phyloP scores from a whole-genome alignment of 2,329 filamentous ascomycete species.

The Ceratocystis harringtonii region DNA sequence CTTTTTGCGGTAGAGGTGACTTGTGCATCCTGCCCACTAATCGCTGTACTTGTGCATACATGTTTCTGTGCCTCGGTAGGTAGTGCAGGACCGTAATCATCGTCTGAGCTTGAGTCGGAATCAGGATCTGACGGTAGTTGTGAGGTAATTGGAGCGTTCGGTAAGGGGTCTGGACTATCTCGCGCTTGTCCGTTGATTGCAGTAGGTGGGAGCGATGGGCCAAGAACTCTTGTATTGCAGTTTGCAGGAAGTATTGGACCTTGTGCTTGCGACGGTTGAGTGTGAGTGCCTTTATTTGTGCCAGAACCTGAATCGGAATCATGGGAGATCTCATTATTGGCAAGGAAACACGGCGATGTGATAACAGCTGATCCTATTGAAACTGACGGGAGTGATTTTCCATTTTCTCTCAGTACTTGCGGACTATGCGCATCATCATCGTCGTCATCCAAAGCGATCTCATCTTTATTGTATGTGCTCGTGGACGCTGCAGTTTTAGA shows the following conservation, averaged over 20 bases:
- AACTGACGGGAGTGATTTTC: too few relatives aligned
- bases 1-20: slow-evolving; percentile 36
- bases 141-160: not conserved
- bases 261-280: slow-evolving; percentile 20
- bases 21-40: slow-evolving; percentile 20
- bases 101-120: slow-evolving; percentile 28
- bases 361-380: not conserved
- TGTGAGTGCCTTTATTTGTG: slow-evolving; percentile 16
- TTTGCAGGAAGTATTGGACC: slow-evolving; percentile 21
- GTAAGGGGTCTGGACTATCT: slow-evolving; percentile 13
- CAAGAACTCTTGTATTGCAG: slow-evolving; percentile 18
- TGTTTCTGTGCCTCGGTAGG: slow-evolving; percentile 40
- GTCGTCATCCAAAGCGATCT: slow-evolving; percentile 26
- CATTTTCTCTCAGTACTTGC: not conserved
- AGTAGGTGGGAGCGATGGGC: slow-evolving; percentile 19
- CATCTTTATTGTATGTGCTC: slow-evolving; percentile 22
- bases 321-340: not conserved
- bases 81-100: slow-evolving; percentile 46
- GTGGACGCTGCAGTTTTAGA: slow-evolving; percentile 28
- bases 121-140: slow-evolving; percentile 12
- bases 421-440: slow-evolving; percentile 19
- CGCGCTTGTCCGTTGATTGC: slow-evolving; percentile 27
- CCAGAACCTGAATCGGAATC: slow-evolving; percentile 26
- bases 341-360: too few relatives aligned
- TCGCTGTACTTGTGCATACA: slow-evolving; percentile 28